Evolutionary conservation across 2,329 filamentous ascomycete species (phyloP), one percentile per base, ranked within the genome.

Genomic region (Beauveria rudraprayagi): DNA sequence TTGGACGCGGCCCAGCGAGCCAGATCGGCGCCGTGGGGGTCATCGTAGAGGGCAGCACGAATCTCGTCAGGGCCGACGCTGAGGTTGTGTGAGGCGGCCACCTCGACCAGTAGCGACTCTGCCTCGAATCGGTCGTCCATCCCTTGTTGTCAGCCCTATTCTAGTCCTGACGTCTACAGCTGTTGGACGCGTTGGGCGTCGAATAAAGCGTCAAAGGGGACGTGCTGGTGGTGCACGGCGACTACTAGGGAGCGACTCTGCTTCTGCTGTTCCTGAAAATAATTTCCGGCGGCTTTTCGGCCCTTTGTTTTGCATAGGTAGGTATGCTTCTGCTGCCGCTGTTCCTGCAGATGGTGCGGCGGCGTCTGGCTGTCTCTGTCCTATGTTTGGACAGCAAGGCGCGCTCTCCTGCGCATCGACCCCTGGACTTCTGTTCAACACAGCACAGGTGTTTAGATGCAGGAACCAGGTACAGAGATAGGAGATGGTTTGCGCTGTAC

Each of bases 1-100:
- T 83, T 79, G 64, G 74, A 68, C 30, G 73, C 69, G 17, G 78
- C 77, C 83, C 83, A 86, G 51, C 76, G 76, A 3, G 70, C 68
- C 51, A 81, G 71, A 5, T 70, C 68, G 3, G 71, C 66, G 37
- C 73, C 74, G 41, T 71, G 67, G 9, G 72, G 65, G 1, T 66
- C 65, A 59, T 78, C 73, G 14, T 68, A 63, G 43, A 80, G 67
- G 43, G 72, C 74, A 16, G 67, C 67, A 56, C 71, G 71, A 46
- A 80, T 68, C 41, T 74, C 71, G 60, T 79, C 73, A 16, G 73
- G 70, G 30, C 65, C 61, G 56, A 67, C 65, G 60, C 67, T 64
- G 64, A 74, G 63, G 65, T 69, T 70, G 66, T 74, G 69, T 61
- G 68, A 63, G 59, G 69, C 70, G 58, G 67, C 68, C 37, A 69